Base-by-base conservation (phyloP, 805 yeast species). In the Hanseniaspora opuntiae region DNA sequence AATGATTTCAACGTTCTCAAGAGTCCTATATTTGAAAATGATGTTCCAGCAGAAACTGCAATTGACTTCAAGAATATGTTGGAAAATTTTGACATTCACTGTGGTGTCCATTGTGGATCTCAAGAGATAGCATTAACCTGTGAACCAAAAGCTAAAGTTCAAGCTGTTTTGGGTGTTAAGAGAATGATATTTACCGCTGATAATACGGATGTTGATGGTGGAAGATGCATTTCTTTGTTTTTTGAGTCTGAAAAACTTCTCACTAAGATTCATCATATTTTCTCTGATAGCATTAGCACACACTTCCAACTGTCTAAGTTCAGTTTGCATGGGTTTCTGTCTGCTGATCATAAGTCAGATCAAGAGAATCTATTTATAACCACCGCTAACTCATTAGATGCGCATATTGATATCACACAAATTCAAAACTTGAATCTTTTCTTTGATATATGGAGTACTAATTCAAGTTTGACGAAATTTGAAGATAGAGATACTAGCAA, bases 71-170 rank as follows among this genome's bases (percentile, higher is more conserved):
- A 75, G 20, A 66, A 70, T 5, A 42, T 83, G 2, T 63, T 84
- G 28, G 70, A 73, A 40, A 76, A 77, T 30, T 63, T 83, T 52
- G 87, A 84, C 57, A 59, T 86, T 30, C 79, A 78, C 50, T 65
- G 84, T 53, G 79, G 83, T 0, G 58, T 89, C 7, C 71, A 75
- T 40, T 75, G 89, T 51, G 88, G 79, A 20, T 76, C 81, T 35
- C 98, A 93, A 63, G 77, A 76, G 44, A 63, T 93, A 22, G 76
- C 84, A 2, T 70, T 93, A 52, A 84, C 95, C 59, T 93, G 98
- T 73, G 90, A 86, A 56, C 98, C 98, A 0, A 82, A 82, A 17
- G 97, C 97, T 0, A 87, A 86, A 62, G 93, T 93, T 1, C 88
- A 87, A 38, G 94, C 97, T 0, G 77, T 84, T 36, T 81, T 87